Percentiles rank a stretch among this genome's conserved stretches.
Conservation (phyloP, 2,329 filamentous ascomycete genomes). For the Coniella vitis region DNA sequence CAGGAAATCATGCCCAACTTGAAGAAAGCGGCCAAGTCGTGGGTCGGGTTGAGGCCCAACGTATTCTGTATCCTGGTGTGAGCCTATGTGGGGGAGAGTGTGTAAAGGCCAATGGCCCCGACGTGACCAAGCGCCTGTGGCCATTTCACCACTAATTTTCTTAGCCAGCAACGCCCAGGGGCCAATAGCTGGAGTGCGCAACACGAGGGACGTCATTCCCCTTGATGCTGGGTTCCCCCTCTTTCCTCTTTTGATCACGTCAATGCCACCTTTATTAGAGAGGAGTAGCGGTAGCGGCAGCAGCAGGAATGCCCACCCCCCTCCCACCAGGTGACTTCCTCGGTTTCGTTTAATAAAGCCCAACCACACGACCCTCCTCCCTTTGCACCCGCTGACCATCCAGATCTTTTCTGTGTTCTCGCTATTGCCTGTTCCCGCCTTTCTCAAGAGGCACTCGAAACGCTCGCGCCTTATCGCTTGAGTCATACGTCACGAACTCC, state of each 20-base stretch:
- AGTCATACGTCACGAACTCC: background rate
- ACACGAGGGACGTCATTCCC: constrained; percentile 4
- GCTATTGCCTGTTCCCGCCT: too few relatives aligned
- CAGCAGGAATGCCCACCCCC: background rate
- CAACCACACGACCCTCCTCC: too few relatives aligned
- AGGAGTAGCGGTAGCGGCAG: too few relatives aligned
- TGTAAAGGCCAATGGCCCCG: too few relatives aligned
- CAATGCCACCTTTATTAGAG: background rate
- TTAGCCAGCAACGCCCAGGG: background rate
- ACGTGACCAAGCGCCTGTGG: too few relatives aligned
- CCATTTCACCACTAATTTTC: background rate
- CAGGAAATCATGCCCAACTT: background rate
- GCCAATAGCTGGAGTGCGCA: background rate
- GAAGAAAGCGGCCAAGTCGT: too few relatives aligned
- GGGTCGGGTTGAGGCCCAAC: constrained; percentile 1
- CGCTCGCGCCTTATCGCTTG: background rate
- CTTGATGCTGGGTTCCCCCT: background rate
- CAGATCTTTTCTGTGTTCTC: too few relatives aligned
- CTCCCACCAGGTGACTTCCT: background rate
- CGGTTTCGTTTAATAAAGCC: background rate
- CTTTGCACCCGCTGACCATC: too few relatives aligned
- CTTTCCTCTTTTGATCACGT: constrained; percentile 2
- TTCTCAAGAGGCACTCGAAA: background rate
- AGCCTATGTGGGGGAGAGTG: too few relatives aligned
- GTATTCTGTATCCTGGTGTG: too few relatives aligned